phyloP scores from a whole-genome alignment of 225 moss, liverwort and hornwort genomes.

The Antitrichia curtipendula region DNA sequence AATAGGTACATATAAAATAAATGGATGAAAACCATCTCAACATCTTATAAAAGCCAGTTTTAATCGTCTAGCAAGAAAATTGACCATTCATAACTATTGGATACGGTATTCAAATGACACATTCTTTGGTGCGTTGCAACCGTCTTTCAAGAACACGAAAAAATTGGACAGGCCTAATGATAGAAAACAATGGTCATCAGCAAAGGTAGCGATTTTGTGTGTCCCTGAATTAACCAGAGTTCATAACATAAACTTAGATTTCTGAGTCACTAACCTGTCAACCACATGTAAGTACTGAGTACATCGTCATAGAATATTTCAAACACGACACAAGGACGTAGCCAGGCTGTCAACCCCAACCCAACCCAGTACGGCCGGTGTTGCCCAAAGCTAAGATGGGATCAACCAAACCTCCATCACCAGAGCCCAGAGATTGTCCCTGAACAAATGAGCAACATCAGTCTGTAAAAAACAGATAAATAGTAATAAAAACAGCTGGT shows the following conservation, averaged over 20 bases:
- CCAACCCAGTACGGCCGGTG: constrained; percentile 78
- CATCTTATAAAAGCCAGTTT: neutral
- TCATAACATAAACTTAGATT: neutral
- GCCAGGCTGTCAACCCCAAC: constrained; percentile 41
- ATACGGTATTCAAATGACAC: neutral
- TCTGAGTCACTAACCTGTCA: constrained; percentile 1
- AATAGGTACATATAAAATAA: neutral
- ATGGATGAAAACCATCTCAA: neutral
- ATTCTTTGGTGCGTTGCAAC: neutral
- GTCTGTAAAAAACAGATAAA: neutral
- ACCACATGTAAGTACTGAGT: neutral
- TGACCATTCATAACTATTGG: neutral
- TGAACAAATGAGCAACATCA: constrained; percentile 9
- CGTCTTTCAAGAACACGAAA: neutral
- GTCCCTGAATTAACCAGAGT: neutral
- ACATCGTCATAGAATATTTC: neutral
- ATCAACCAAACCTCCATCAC: constrained; percentile 61
- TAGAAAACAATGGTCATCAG: neutral
- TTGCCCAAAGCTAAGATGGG: constrained; percentile 86
- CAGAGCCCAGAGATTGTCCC: constrained; percentile 77
- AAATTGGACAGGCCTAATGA: neutral
- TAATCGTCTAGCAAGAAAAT: neutral
- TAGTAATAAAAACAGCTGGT: neutral
- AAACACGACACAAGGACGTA: neutral
- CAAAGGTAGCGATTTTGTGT: neutral